A percentile compares a stretch with the other conserved stretches of the same genome.
phyloP scores from a whole-genome alignment of 2,329 filamentous ascomycete genomes.

The Truncatella angustata region DNA sequence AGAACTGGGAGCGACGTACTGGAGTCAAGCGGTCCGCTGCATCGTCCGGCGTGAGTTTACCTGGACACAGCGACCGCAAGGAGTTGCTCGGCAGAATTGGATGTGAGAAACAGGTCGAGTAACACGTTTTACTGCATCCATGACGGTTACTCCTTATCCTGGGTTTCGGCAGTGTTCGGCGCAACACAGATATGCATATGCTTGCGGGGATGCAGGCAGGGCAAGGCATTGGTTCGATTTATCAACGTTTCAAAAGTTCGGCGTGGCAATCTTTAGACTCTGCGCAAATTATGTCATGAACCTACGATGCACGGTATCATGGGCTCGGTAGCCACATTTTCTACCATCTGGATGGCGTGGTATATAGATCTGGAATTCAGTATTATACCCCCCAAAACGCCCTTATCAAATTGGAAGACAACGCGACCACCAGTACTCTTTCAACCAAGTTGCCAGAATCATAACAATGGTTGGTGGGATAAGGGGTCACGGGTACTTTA shows the following conservation, averaged over 20 bases:
- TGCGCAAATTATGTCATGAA: slow-evolving; percentile 14
- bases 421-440: not conserved
- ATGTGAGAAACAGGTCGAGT: slow-evolving; percentile 72
- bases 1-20: slow-evolving; percentile 58
- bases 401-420: too few relatives aligned
- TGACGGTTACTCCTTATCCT: not conserved
- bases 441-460: too few relatives aligned
- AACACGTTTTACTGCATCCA: slow-evolving; percentile 11
- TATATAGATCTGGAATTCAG: slow-evolving; percentile 29
- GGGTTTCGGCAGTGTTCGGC: not conserved
- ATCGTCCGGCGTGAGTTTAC: slow-evolving; percentile 62
- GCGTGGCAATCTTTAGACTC: slow-evolving; percentile 18
- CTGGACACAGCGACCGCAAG: slow-evolving; percentile 73
- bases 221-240: slow-evolving; percentile 11
- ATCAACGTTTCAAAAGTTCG: slow-evolving; percentile 16
- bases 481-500: too few relatives aligned
- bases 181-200: not conserved
- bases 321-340: slow-evolving; percentile 14
- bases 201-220: slow-evolving; percentile 3
- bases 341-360: slow-evolving; percentile 15
- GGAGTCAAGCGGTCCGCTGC: slow-evolving; percentile 53
- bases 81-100: slow-evolving; percentile 79
- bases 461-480: too few relatives aligned
- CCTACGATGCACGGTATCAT: not conserved
- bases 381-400: slow-evolving; percentile 23